Percentiles rank a stretch among this genome's conserved stretches.
These are phyloP conservation scores for Achaetomiella virescens DNA, from an alignment of 495 filamentous ascomycete genomes.

Conservation along the genomic window DNA sequence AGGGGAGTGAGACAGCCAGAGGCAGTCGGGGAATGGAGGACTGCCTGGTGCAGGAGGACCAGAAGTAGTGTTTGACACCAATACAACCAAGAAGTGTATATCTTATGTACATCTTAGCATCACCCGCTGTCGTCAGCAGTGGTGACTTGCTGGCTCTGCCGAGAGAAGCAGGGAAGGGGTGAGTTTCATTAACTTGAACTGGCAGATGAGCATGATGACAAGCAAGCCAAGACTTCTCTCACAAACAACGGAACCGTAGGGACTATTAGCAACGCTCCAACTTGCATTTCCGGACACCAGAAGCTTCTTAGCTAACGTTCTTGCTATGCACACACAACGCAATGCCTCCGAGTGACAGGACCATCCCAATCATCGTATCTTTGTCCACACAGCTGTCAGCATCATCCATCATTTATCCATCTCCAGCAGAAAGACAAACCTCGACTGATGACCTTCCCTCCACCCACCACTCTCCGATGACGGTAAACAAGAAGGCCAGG, in stretches of 20 bases:
- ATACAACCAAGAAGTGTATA: background rate
- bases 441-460: constrained; percentile 80
- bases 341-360: constrained; percentile 11
- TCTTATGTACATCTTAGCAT: too few relatives aligned
- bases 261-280: background rate
- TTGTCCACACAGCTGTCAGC: background rate
- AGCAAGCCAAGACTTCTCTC: too few relatives aligned
- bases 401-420: background rate
- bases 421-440: constrained; percentile 25
- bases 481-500: constrained; percentile 89
- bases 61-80: background rate
- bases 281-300: background rate
- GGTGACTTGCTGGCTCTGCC: too few relatives aligned
- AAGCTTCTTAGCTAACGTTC: background rate
- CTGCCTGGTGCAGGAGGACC: constrained; percentile 8
- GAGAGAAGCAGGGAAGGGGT: too few relatives aligned
- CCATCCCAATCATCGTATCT: constrained; percentile 14
- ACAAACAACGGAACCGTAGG: background rate
- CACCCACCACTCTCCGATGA: constrained; percentile 90
- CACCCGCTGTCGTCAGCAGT: too few relatives aligned
- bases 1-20: background rate
- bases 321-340: constrained; percentile 18
- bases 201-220: too few relatives aligned
- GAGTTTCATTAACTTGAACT: too few relatives aligned
- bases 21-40: background rate